phyloP scores from a whole-genome alignment of 1,284 basidiomycete species.

The Irpex sp. region DNA sequence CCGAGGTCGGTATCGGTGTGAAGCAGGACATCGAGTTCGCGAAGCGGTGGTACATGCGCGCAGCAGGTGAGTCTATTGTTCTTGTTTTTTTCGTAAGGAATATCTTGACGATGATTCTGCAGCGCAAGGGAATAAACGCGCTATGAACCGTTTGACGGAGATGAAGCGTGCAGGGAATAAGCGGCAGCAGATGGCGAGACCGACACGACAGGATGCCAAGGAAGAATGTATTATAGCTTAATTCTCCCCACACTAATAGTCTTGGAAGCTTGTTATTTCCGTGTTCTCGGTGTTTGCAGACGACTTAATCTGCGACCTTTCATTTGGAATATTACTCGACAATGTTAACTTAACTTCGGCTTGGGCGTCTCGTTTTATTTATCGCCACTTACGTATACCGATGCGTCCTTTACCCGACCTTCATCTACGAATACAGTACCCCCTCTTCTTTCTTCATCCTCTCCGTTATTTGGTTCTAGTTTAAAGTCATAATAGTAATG shows the following conservation, averaged over 20 bases:
- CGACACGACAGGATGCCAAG: slow-evolving; percentile 88
- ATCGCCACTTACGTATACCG: not conserved
- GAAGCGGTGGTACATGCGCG: slow-evolving; percentile 98
- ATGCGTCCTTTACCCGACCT: not conserved
- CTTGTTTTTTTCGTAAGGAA: slow-evolving; percentile 1
- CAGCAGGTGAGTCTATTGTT: slow-evolving; percentile 68
- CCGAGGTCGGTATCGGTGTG: slow-evolving; percentile 96
- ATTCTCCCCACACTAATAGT: slow-evolving; percentile 5
- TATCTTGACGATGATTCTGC: slow-evolving; percentile 3
- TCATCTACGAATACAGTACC: not conserved
- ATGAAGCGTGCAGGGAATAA: slow-evolving; percentile 80
- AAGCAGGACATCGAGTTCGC: slow-evolving; percentile 95
- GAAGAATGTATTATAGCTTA: slow-evolving; percentile 87
- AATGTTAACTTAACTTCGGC: not conserved
- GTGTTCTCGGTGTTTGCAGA: not conserved
- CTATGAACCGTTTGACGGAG: slow-evolving; percentile 93
- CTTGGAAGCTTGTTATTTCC: not conserved
- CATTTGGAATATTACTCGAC: not conserved
- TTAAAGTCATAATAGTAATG: not conserved
- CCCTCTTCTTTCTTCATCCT: not conserved
- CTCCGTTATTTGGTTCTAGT: not conserved
- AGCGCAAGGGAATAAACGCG: slow-evolving; percentile 94
- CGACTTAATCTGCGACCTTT: not conserved
- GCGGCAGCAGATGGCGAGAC: slow-evolving; percentile 70
- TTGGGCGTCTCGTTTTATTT: slow-evolving; percentile 2